These are phyloP conservation scores for Coccomyxa sp. DNA, from an alignment of 139 green algal species.

Conservation along the genomic window DNA sequence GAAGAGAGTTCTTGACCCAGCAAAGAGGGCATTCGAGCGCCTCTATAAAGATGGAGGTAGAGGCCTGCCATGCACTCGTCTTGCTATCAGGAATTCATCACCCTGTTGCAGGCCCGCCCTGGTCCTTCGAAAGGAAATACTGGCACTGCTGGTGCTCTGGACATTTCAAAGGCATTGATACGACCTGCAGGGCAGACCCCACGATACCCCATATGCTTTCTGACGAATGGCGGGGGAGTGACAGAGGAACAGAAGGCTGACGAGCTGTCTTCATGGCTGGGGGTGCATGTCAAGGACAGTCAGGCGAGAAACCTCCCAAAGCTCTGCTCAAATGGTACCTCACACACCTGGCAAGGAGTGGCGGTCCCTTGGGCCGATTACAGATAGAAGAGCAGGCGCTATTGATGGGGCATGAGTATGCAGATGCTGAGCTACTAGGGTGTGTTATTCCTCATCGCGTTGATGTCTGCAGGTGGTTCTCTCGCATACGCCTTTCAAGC, in stretches of 20 bases:
- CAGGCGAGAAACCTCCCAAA: constrained; percentile 1
- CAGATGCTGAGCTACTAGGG: neutral
- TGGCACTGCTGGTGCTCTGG: too few species aligned
- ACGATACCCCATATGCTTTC: constrained; percentile 49
- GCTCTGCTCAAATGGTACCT: neutral
- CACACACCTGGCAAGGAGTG: neutral
- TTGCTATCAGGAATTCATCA: too few species aligned
- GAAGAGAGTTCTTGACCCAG: constrained; percentile 38
- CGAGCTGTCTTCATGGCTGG: constrained; percentile 64
- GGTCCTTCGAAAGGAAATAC: too few species aligned
- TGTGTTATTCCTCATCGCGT: neutral
- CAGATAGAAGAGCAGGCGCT: neutral
- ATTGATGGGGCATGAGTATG: neutral
- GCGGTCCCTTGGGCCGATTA: too few species aligned
- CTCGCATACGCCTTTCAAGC: constrained; percentile 67
- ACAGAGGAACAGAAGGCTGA: constrained; percentile 64
- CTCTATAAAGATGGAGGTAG: constrained; percentile 24
- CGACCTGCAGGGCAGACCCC: constrained; percentile 8
- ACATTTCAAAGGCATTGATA: neutral
- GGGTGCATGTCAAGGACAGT: constrained; percentile 41
- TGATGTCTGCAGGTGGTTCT: constrained; percentile 62
- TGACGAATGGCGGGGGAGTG: constrained; percentile 81
- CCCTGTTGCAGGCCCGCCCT: too few species aligned
- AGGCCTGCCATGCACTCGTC: neutral
- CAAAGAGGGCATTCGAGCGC: constrained; percentile 43